Percentiles rank a stretch among this genome's conserved stretches.
phyloP scores from a whole-genome alignment of 1,284 basidiomycete genomes.

The Ustilago xerochloae region DNA sequence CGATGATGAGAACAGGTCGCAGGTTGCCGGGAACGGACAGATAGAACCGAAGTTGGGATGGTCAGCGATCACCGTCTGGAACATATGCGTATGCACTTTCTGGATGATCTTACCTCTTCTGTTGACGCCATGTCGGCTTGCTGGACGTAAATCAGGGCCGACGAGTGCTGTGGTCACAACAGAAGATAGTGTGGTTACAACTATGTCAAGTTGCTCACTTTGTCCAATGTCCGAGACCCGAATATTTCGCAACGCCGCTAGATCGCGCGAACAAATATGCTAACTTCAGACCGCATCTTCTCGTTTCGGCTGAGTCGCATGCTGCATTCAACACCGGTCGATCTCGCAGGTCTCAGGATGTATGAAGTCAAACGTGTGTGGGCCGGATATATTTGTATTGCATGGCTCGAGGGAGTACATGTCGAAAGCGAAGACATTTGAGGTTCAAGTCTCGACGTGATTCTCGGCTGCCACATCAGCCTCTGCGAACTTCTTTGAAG shows the following conservation, averaged over 20 bases:
- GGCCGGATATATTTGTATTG: no score
- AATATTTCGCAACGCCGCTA: no score
- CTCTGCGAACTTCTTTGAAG: neutral
- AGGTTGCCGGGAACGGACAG: no score
- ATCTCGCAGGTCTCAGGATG: no score
- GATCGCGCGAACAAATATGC: no score
- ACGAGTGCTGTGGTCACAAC: neutral
- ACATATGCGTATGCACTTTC: no score
- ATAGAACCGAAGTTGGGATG: neutral
- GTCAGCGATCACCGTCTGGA: neutral
- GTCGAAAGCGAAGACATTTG: neutral
- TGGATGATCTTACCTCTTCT: slow-evolving; percentile 24
- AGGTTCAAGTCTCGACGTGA: neutral
- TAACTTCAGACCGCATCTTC: no score
- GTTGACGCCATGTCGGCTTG: slow-evolving; percentile 10
- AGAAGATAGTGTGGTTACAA: neutral
- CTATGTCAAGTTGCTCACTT: neutral
- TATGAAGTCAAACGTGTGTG: no score
- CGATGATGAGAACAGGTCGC: neutral
- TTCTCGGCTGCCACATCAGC: neutral
- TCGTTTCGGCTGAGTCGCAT: no score
- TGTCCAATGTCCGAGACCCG: neutral
- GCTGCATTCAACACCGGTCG: no score
- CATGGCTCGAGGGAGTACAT: neutral
- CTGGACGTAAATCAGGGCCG: neutral